Base-by-base conservation (phyloP, 1,284 basidiomycete species). In the Hymenochaete sp. region DNA sequence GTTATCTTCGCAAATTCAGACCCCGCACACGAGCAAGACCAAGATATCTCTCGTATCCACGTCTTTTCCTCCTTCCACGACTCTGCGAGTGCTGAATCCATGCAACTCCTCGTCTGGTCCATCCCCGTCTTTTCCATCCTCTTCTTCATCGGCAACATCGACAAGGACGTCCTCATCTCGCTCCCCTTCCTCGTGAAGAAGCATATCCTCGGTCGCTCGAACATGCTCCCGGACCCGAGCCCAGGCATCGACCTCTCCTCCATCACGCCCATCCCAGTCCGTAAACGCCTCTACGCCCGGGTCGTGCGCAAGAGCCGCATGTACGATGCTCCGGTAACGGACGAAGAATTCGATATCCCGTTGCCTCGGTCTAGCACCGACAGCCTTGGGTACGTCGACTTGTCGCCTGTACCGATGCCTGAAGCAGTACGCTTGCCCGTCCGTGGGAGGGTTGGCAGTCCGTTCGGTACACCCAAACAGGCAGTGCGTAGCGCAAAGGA, bases 201-300 rank as follows among this genome's bases (percentile, higher is more conserved):
- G 19, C 19, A 42, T 25, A 29, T 47, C 19, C 32, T 41, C 13
- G 32, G 45, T 8, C 29, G 26, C 4, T 33, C 13, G 8, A 25
- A 14, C 10, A 14, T 25, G 6, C n/a, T 21, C n/a, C 32, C 39
- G 6, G 39, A 41, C 11, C 39, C 45, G 11, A 41, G 32, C 31
- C 25, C 45, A 10, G 45, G 31, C 11, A 28, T 42, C 16, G 45
- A 47, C 27, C 26, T 47, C 21, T 47, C 39, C 32, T 42, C 18
- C 10, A n/a, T 47, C 3, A 37, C 39, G 16, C 39, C 40, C 3
- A 27, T 42, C n/a, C 45, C 45, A 5, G 33, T 37, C 4, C 45
- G 39, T 8, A 35, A 16, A n/a, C 38, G 28, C 7, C 8, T 42
- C n/a, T 25, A 42, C 25, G 21, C 21, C 11, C 38, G 38, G 7